Evolutionary conservation across 2,329 filamentous ascomycete genomes (phyloP), one percentile per base, ranked within the genome.

Genomic region (Hysterium pulicare): DNA sequence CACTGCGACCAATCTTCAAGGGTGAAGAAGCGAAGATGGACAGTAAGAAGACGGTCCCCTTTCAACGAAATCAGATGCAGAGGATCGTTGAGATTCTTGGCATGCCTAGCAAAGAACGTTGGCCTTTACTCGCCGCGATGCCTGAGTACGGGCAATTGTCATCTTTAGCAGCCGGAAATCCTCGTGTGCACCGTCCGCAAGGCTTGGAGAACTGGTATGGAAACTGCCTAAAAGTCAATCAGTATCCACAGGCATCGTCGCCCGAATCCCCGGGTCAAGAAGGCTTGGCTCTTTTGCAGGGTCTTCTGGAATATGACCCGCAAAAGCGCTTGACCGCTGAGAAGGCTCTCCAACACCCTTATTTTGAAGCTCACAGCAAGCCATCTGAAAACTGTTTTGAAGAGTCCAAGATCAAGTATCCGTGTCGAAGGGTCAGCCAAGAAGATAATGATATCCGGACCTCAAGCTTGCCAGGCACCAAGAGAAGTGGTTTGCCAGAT

Each of bases 11-110:
- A 0, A 97, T 98, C 41, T 98, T 98, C 68, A 98, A 98, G 63
- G 93, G 93, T 0, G 93, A 98, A 61, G 93, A 98, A 68, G 93
- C 93, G 13, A 98, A 98, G 71, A 96, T 97, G 86, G 93, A 98
- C 67, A 87, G 81, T 56, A 98, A 98, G 69, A 97, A 97, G 71
- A 93, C 87, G 0, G 90, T 97, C 0, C 93, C 93, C 0, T 98
- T 98, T 56, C 93, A 98, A 68, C 82, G 90, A 11, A 96, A 96
- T 58, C 93, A 98, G 71, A 97, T 98, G 91, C 89, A 93, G 61
- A 96, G 95, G 70, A 98, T 98, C 55, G 88, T 95, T 28, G 93
- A 98, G 61, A 90, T 98, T 49, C 84, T 98, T 73, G 93, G 93
- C 22, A 72, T 95, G 51, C 93, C 93, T 0, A 88, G 81, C 5